A percentile compares a stretch with the other conserved stretches of the same genome.
These are phyloP conservation scores for Pelargonium australe DNA, from an alignment of 441 rosid species.

Conservation along the genomic window DNA sequence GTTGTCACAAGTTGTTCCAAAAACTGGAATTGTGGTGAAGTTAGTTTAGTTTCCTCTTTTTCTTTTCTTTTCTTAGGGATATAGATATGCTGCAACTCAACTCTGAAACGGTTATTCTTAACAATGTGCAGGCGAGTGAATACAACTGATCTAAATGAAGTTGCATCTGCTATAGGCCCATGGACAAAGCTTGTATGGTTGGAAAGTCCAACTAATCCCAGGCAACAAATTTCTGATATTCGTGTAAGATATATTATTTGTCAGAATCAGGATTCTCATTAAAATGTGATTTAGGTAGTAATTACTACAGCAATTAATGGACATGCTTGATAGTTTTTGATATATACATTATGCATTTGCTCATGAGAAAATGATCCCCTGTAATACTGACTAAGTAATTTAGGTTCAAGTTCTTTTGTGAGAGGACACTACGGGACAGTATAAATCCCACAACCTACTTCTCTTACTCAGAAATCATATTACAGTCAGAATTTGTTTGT, in stretches of 20 bases:
- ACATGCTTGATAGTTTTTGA: background rate
- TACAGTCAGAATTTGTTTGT: too few species aligned
- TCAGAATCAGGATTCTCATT: background rate
- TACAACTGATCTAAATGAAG: conserved; percentile 59
- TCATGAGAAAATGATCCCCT: too few species aligned
- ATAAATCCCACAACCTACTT: too few species aligned
- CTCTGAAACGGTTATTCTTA: conserved; percentile 16
- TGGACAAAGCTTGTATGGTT: conserved; percentile 86
- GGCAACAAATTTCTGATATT: conserved; percentile 79
- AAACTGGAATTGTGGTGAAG: conserved; percentile 69
- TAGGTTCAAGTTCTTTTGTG: too few species aligned
- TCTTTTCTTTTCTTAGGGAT: background rate
- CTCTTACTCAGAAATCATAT: too few species aligned
- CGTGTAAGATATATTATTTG: conserved; percentile 37
- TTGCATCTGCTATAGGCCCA: conserved; percentile 73
- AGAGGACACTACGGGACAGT: too few species aligned
- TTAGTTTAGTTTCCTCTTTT: conserved; percentile 32
- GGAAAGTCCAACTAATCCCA: conserved; percentile 94
- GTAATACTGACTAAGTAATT: too few species aligned
- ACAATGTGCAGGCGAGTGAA: conserved; percentile 60
- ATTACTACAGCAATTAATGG: too few species aligned
- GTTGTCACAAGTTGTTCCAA: conserved; percentile 72
- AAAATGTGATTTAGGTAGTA: background rate
- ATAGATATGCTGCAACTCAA: conserved; percentile 10
- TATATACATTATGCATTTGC: background rate